These are phyloP conservation scores for Candida sp. DNA, from an alignment of 1,139 yeast species.

Conservation along the genomic window DNA sequence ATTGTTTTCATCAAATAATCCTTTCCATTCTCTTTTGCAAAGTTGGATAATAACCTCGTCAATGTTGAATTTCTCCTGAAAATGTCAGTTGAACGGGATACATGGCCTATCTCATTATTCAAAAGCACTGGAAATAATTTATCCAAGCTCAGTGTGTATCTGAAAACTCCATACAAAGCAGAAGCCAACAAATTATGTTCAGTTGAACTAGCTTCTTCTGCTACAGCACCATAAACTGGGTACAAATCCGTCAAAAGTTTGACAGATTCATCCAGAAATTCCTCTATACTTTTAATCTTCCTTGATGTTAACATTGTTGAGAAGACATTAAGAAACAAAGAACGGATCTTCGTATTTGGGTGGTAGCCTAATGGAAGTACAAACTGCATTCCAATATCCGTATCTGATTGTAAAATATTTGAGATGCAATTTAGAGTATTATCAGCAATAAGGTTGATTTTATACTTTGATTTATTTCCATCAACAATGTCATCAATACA, in stretches of 20 bases:
- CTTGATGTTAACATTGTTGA: conserved; percentile 56
- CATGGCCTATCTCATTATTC: conserved; percentile 57
- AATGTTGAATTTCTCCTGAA: conserved; percentile 81
- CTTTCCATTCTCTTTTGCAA: conserved; percentile 64
- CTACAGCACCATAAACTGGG: conserved; percentile 49
- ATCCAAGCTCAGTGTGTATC: conserved; percentile 52
- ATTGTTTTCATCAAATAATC: conserved; percentile 54
- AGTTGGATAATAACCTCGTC: conserved; percentile 70
- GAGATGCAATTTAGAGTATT: conserved; percentile 69
- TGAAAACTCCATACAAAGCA: conserved; percentile 61
- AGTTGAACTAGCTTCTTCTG: conserved; percentile 61
- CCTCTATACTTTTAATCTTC: conserved; percentile 21
- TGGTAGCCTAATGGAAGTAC: conserved; percentile 81
- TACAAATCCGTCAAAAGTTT: conserved; percentile 19
- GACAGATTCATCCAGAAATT: conserved; percentile 22
- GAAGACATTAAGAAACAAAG: conserved; percentile 76
- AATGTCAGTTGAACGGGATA: conserved; percentile 65
- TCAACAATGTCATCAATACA: conserved; percentile 23
- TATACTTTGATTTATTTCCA: conserved; percentile 40
- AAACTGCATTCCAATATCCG: conserved; percentile 73
- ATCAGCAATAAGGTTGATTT: conserved; percentile 54
- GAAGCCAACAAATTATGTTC: conserved; percentile 56
- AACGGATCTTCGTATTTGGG: conserved; percentile 58
- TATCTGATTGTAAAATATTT: conserved; percentile 66
- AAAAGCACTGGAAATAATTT: conserved; percentile 55